Base-by-base conservation (phyloP, 1,284 basidiomycete genomes). In the Irpex sp. region DNA sequence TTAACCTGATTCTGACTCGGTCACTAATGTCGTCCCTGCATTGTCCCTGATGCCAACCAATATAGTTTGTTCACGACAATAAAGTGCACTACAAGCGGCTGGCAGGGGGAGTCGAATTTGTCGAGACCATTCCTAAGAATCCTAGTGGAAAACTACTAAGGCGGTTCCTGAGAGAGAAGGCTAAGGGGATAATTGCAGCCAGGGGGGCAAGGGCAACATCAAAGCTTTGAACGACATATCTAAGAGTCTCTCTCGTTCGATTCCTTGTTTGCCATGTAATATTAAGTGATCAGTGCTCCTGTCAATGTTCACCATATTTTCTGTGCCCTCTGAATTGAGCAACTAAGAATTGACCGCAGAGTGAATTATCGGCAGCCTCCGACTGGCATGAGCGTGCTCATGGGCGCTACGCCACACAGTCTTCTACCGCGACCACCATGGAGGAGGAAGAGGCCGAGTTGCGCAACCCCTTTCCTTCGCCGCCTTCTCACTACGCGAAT, bases 381-480 rank as follows among this genome's bases (percentile, higher is more conserved):
- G n/a, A 26, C 26, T 26, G 26, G 26, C 26, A 26, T 26, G 26
- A 26, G 26, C 26, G 26, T 26, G 26, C 26, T 2, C 26, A 26
- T 35, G 53, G 26, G 57, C 57, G 57, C 57, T 58, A 43, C 57
- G 13, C 21, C 53, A 55, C 33, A 55, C 13, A 31, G 7, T 35
- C 39, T 59, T 59, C 3, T 8, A 19, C 13, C 35, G 17, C 19
- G 39, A 49, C 61, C 58, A 66, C 57, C 65, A 85, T 85, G 83
- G 84, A 87, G 66, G 87, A 90, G 63, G 82, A 90, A 67, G 88
- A 90, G 63, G 81, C 85, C 60, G 90, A 92, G 68, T 79, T 93
- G 55, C 83, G 88, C 67, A 92, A 91, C 73, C 91, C 91, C 3
- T 93, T 92, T 70, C 90, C 90, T 35, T 91, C 90, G 8, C 90